Evolutionary conservation across 768 basidiomycete species (phyloP), one percentile per base, ranked within the genome.

Genomic region (Hygrocybe coccinea): DNA sequence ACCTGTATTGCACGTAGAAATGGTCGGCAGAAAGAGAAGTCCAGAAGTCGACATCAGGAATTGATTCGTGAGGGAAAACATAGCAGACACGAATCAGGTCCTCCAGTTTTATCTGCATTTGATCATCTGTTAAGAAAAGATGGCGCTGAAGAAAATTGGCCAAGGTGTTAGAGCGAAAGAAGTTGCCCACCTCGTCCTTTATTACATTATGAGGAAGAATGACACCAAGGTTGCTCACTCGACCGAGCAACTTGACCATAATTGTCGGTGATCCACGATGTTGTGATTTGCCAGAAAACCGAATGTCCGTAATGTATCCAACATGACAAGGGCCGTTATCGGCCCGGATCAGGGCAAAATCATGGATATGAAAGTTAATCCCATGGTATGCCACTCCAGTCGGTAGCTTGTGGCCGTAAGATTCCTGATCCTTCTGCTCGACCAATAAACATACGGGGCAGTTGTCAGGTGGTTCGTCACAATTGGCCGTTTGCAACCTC

Each of bases 91-190:
- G 71, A 21, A 86, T 67, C 11, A 89, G 64, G 9, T 75, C 65
- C 3, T 66, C 54, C 34, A 75, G 64, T 33, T 64, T 36, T 15
- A 79, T 59, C 8, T 64, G 56, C 1, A 64, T 62, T 47, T 65
- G 65, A 44, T 82, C 76, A 3, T 82, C 67, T 0, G 86, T 88
- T 17, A 82, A 62, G 59, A 80, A 87, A 1, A 88, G 62, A 55
- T 91, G 81, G 19, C 79, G 76, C 86, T 89, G 41, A 2, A 41
- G 15, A 35, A 50, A 33, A 7, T 47, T 9, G 6, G 34, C 22
- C 39, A 19, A 46, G 36, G 54, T 5, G 24, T 51, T n/a, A 11
- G 25, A 17, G 38, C 15, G 35, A 19, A 34, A 8, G 39, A 49
- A 35, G 17, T 38, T 21, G 24, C 57, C 59, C 71, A 86, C 87